phyloP scores from a whole-genome alignment of 495 filamentous ascomycete species.

The Talaromyces proteolyticus region DNA sequence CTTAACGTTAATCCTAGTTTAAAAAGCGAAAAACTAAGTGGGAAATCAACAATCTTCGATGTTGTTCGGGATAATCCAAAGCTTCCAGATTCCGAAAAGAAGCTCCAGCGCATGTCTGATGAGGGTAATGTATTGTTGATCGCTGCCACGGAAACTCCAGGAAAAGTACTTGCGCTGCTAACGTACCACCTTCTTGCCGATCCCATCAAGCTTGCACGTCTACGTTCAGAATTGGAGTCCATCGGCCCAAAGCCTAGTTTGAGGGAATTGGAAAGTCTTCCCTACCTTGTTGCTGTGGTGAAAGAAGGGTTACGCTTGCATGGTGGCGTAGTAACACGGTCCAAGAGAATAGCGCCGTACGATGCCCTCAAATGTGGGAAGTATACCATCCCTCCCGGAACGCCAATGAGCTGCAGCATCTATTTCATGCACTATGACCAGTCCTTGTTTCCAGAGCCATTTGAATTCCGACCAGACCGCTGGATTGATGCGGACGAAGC shows the following conservation, averaged over 20 bases:
- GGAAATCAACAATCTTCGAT: neutral
- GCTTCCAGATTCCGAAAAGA: neutral
- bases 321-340: neutral
- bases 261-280: neutral
- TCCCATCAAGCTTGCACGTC: conserved; percentile 10
- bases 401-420: conserved; percentile 39
- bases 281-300: neutral
- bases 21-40: neutral
- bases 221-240: neutral
- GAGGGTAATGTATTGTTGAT: conserved; percentile 12
- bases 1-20: neutral
- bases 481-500: conserved; percentile 18
- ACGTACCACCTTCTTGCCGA: conserved; percentile 45
- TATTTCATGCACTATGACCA: conserved; percentile 41
- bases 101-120: neutral
- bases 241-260: neutral
- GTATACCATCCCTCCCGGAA: conserved; percentile 18
- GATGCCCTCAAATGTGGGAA: conserved; percentile 6
- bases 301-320: neutral
- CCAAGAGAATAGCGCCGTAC: neutral
- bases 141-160: conserved; percentile 53
- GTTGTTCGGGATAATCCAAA: neutral
- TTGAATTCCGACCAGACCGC: conserved; percentile 28
- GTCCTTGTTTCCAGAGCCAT: conserved; percentile 39
- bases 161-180: conserved; percentile 40